Base-by-base conservation (phyloP, 1,139 yeast species). In the Taphrina betulina region DNA sequence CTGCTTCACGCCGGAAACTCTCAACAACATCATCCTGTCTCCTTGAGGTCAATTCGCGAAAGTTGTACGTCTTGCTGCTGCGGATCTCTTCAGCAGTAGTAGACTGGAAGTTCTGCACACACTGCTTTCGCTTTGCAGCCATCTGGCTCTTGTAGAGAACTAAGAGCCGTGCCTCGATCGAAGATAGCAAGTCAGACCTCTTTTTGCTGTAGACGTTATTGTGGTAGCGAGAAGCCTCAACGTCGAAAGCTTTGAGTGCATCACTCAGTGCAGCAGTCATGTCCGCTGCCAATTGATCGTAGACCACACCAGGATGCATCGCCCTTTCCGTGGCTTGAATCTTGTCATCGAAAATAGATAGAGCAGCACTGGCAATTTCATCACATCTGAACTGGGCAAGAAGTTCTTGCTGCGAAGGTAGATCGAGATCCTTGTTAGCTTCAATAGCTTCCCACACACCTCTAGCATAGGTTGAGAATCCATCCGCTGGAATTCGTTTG, bases 371-470 rank as follows among this genome's bases (percentile, higher is more conserved):
- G 24, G 82, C 78, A 53, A 94, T 85, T 68, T 92, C 98, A 65
- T 90, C 95, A 69, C 98, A 92, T 66, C 95, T 82, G 72, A 88
- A 92, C 64, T 92, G 81, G 3, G 98, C 95, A 17, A 92, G 97
- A 60, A 92, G 74, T 43, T 88, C 86, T 68, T 92, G 98, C 68
- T 92, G 98, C 0, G 97, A 90, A 23, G 98, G 98, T 63, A 92
- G 76, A 70, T 92, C 98, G 63, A 92, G 78, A 67, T 92, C 98
- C 70, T 88, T 90, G 71, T 92, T 92, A 60, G 78, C 77, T 69
- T 89, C 95, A 65, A 92, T 92, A 69, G 89, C 96, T 53, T 85
- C 83, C 98, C 98, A 92, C 62, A 95, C 83, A 66, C 83, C 86
- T 57, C 82, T 84, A 0, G 96, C 90, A 66, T 92, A 92, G 71